Conservation (phyloP, 768 basidiomycete species). For the Suillus decipiens region DNA sequence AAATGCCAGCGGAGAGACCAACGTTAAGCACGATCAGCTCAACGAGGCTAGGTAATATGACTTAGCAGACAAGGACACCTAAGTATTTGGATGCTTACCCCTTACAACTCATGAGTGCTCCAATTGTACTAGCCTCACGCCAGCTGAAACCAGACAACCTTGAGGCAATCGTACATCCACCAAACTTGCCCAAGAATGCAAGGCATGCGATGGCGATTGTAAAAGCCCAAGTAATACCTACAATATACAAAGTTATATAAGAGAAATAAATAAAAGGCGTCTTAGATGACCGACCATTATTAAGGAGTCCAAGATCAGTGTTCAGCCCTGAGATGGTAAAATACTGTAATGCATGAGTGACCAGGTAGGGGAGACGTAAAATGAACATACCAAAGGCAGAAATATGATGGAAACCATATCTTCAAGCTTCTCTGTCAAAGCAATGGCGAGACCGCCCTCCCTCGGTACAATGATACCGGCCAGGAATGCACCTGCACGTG, state of each 20-base stretch:
- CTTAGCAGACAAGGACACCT: conserved; percentile 8
- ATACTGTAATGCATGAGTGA: conserved; percentile 51
- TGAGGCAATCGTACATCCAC: conserved; percentile 77
- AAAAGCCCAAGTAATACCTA: conserved; percentile 86
- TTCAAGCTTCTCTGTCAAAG: conserved; percentile 94
- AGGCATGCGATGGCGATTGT: conserved; percentile 75
- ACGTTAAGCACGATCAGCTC: conserved; percentile 97
- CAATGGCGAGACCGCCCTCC: conserved; percentile 82
- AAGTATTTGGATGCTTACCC: conserved; percentile 49
- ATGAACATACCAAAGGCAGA: conserved; percentile 65
- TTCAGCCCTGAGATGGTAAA: conserved; percentile 91
- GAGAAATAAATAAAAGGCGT: background rate
- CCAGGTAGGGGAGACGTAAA: background rate
- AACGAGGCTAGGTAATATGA: conserved; percentile 55
- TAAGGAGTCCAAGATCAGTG: conserved; percentile 82
- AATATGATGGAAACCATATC: conserved; percentile 92
- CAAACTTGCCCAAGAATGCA: conserved; percentile 89
- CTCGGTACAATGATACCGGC: conserved; percentile 83
- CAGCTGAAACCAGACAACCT: conserved; percentile 67
- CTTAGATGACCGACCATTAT: conserved; percentile 53
- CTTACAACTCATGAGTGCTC: conserved; percentile 94
- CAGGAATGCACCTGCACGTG: conserved; percentile 68
- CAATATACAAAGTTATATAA: background rate
- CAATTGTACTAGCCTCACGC: conserved; percentile 83
- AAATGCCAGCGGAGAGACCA: conserved; percentile 78